A percentile compares a stretch with the other conserved stretches of the same genome.
Conservation (phyloP, 2,329 filamentous ascomycete species). For the Madurella fahalii region DNA sequence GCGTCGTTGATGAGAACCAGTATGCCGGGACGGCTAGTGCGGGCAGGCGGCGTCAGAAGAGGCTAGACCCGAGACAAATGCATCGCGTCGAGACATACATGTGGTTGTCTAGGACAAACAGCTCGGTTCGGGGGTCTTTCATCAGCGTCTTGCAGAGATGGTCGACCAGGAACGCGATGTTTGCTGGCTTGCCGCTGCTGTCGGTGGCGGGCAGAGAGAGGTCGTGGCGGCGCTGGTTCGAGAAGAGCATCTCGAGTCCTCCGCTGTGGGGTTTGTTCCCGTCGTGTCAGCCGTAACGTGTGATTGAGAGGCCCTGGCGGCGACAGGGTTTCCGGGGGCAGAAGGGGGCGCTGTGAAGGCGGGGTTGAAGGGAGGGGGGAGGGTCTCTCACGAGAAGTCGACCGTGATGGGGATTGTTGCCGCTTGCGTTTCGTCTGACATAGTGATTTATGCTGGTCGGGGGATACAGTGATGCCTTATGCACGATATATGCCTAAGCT, state of each 20-base stretch:
- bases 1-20: conserved; percentile 96
- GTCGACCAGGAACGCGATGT: conserved; percentile 70
- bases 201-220: conserved; percentile 64
- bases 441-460: conserved; percentile 7
- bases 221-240: conserved; percentile 69
- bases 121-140: conserved; percentile 78
- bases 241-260: conserved; percentile 91
- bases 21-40: conserved; percentile 79
- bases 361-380: background rate
- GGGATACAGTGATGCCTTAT: background rate
- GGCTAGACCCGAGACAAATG: background rate
- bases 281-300: conserved; percentile 10
- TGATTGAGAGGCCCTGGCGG: background rate
- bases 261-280: conserved; percentile 52
- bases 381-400: conserved; percentile 58
- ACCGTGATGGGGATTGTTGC: conserved; percentile 57
- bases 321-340: background rate
- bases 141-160: conserved; percentile 79
- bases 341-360: background rate
- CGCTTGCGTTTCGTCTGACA: conserved; percentile 14
- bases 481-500: background rate
- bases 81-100: conserved; percentile 60
- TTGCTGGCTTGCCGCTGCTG: conserved; percentile 57
- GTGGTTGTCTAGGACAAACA: conserved; percentile 82
- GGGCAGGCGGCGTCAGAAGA: conserved; percentile 11